Conservation (phyloP, 495 filamentous ascomycete species). For the Chlorociboria aeruginascens region DNA sequence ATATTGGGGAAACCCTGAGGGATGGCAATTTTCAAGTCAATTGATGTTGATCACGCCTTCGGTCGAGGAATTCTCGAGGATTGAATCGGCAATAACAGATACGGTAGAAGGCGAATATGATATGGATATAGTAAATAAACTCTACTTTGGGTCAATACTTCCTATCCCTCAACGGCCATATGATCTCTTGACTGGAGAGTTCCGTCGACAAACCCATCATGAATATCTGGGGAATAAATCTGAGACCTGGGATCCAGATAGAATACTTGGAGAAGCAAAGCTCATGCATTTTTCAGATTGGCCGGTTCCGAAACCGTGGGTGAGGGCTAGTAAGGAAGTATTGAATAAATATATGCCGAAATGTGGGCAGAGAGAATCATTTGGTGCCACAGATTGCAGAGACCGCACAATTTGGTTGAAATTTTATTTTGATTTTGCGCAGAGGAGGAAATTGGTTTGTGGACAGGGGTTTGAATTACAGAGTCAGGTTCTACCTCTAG, state of each 20-base stretch:
- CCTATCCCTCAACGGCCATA: slow-evolving; percentile 56
- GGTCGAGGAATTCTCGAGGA: slow-evolving; percentile 27
- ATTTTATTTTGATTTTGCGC: slow-evolving; percentile 50
- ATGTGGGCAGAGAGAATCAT: slow-evolving; percentile 11
- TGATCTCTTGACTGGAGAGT: slow-evolving; percentile 49
- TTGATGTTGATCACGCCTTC: slow-evolving; percentile 47
- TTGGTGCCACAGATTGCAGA: slow-evolving; percentile 15
- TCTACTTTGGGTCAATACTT: slow-evolving; percentile 43
- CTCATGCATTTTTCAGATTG: slow-evolving; percentile 61
- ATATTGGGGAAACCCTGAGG: slow-evolving; percentile 42
- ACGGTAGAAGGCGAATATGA: slow-evolving; percentile 30
- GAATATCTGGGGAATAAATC: slow-evolving; percentile 37
- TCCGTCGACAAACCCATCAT: slow-evolving; percentile 34
- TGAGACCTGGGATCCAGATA: slow-evolving; percentile 50
- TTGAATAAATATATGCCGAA: slow-evolving; percentile 15
- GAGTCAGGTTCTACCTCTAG: slow-evolving; percentile 9
- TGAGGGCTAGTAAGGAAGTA: slow-evolving; percentile 13
- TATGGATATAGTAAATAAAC: slow-evolving; percentile 49
- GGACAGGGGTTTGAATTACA: slow-evolving; percentile 14
- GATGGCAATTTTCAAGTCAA: slow-evolving; percentile 35
- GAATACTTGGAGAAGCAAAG: slow-evolving; percentile 42
- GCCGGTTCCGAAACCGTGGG: slow-evolving; percentile 54
- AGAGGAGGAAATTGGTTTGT: slow-evolving; percentile 34
- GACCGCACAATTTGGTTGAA: slow-evolving; percentile 48
- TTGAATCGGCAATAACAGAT: slow-evolving; percentile 28